Evolutionary conservation across 352 stramenopile species (phyloP).

Genomic region (Phytophthora lateralis): DNA sequence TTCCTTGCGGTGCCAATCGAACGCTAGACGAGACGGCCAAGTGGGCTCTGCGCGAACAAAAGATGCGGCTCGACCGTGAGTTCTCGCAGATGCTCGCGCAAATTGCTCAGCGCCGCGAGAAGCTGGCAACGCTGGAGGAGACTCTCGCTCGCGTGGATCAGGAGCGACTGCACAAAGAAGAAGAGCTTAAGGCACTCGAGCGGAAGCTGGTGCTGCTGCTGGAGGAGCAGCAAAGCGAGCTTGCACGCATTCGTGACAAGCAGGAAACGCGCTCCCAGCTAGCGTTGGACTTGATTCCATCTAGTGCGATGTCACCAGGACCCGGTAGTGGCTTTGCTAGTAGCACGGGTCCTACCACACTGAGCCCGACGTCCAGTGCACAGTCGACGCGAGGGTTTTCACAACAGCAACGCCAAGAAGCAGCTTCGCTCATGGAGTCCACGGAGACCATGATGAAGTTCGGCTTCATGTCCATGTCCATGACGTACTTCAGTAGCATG

Average conservation of each 20-base stretch:
- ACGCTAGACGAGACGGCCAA: conserved; percentile 87
- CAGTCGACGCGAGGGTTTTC: conserved; percentile 45
- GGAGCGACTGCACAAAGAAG: conserved; percentile 90
- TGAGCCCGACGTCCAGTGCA: conserved; percentile 22
- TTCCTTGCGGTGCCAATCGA: conserved; percentile 21
- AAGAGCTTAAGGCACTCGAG: conserved; percentile 93
- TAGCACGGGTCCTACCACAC: conserved; percentile 32
- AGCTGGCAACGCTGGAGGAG: conserved; percentile 84
- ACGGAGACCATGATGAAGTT: conserved; percentile 99
- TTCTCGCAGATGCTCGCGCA: conserved; percentile 94
- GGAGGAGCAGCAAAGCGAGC: conserved; percentile 94
- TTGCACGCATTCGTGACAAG: conserved; percentile 74
- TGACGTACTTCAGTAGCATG: conserved; percentile 97
- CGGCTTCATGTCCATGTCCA: conserved; percentile 97
- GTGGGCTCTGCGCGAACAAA: conserved; percentile 91
- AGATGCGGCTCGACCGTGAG: conserved; percentile 94
- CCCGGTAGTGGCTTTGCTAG: conserved; percentile 19
- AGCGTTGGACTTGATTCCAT: conserved; percentile 51
- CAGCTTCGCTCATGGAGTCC: conserved; percentile 92
- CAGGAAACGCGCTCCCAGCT: conserved; percentile 57
- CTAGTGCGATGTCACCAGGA: conserved; percentile 15
- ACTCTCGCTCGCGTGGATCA: conserved; percentile 89
- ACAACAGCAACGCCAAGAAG: conserved; percentile 89
- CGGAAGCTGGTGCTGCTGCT: conserved; percentile 94
- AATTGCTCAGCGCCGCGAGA: conserved; percentile 93